Evolutionary conservation across 768 basidiomycete species (phyloP).

Genomic region (Pleurotus tuber-regium): DNA sequence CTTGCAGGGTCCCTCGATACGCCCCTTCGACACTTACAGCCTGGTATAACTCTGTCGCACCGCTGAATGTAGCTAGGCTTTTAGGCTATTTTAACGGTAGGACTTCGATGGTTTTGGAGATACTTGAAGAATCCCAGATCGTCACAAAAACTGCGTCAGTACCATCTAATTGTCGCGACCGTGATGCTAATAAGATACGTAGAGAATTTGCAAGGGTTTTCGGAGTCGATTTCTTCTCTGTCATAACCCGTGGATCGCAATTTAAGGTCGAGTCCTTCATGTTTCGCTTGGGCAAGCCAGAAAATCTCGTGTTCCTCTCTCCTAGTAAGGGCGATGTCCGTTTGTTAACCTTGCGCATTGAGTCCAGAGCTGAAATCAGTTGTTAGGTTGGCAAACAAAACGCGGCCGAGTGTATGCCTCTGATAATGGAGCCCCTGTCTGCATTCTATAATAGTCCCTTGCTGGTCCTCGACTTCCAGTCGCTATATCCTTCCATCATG

Average conservation of each 20-base stretch:
- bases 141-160: slow-evolving; percentile 89
- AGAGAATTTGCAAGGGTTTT: slow-evolving; percentile 98
- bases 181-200: no score
- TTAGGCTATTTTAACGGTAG: slow-evolving; percentile 64
- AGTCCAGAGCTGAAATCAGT: neutral
- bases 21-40: slow-evolving; percentile 54
- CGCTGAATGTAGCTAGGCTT: slow-evolving; percentile 52
- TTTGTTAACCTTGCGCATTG: slow-evolving; percentile 8
- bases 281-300: slow-evolving; percentile 96
- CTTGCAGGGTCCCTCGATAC: slow-evolving; percentile 75
- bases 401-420: slow-evolving; percentile 92
- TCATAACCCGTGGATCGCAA: slow-evolving; percentile 92
- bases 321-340: slow-evolving; percentile 84
- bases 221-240: slow-evolving; percentile 95
- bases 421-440: slow-evolving; percentile 93
- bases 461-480: slow-evolving; percentile 94
- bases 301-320: slow-evolving; percentile 86
- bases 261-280: slow-evolving; percentile 99
- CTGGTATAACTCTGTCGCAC: slow-evolving; percentile 64
- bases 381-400: slow-evolving; percentile 91
- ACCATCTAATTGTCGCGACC: neutral
- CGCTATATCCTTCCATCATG: slow-evolving; percentile 96
- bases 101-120: slow-evolving; percentile 68
- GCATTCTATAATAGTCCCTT: slow-evolving; percentile 93
- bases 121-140: slow-evolving; percentile 78